Percentiles rank a stretch among this genome's conserved stretches.
Evolutionary conservation across 352 stramenopile genomes (phyloP).

Genomic region (Peronospora belbahrii): DNA sequence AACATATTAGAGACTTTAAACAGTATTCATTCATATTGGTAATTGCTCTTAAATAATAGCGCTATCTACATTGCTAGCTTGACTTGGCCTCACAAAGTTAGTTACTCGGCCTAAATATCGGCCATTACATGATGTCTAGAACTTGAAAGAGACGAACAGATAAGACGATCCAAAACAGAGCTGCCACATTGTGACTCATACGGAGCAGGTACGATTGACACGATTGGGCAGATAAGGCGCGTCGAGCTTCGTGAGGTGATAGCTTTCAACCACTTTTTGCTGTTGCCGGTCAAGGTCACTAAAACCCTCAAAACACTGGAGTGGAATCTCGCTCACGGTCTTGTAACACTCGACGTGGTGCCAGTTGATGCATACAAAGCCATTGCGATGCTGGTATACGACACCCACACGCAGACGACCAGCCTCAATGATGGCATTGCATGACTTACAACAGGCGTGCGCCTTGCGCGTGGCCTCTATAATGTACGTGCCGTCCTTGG

Average conservation of each 20-base stretch:
- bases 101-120: not conserved
- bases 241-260: conserved; percentile 19
- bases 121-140: conserved; percentile 11
- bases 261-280: conserved; percentile 51
- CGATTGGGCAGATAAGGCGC: conserved; percentile 19
- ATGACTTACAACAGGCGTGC: conserved; percentile 71
- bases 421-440: conserved; percentile 55
- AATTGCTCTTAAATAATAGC: conserved; percentile 19
- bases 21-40: conserved; percentile 17
- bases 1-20: too few species aligned
- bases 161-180: not conserved
- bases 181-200: conserved; percentile 12
- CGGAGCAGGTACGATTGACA: conserved; percentile 27
- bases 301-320: conserved; percentile 65
- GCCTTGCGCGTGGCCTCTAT: conserved; percentile 64
- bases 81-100: not conserved
- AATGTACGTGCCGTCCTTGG: conserved; percentile 71
- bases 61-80: conserved; percentile 6
- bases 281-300: conserved; percentile 45
- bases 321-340: conserved; percentile 42
- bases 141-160: conserved; percentile 10
- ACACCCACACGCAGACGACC: conserved; percentile 65
- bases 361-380: conserved; percentile 82
- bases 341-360: conserved; percentile 78
- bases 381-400: conserved; percentile 74